Evolutionary conservation across 306 rosid species (phyloP), one percentile per base, ranked within the genome.

Genomic region (Medicago ruthenica): DNA sequence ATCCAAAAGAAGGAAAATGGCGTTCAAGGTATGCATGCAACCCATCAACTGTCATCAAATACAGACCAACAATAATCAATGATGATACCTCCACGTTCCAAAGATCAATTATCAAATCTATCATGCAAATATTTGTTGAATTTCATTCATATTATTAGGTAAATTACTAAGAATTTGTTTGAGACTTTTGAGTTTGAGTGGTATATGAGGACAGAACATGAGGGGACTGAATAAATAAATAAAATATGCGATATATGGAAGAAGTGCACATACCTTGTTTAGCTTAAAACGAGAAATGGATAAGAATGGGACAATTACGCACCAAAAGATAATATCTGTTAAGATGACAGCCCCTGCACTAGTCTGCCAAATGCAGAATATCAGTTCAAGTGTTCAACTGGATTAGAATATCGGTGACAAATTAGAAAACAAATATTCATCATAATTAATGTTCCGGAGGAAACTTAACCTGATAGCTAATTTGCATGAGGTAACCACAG

Each of bases 261-360:
- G 40, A 59, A 24, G 0, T 24, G 37, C 5, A 57, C 89, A 73
- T 64, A 91, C 98, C 96, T 66, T 2, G 87, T 86, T 87, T 42
- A 93, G 87, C 22, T 77, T 78, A 24, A 89, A 82, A 77, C 77
- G 89, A 70, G 95, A n/a, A 57, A 75, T 78, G 4, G 86, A 83
- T 66, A 91, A 31, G 79, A 93, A 89, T 24, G 98, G 98, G 24
- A 88, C 84, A 51, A 93, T 92, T 41, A 93, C 80, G 59, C 96
- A 76, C 98, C 98, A 93, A 73, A 91, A 93, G 37, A 93, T 91
- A 16, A 89, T 17, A 67, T 93, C 98, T 9, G 98, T 93, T 53
- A 93, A 60, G 61, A 88, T 75, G 47, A 90, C 88, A 62, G 98
- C 97, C 22, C 98, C 98, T 70, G 93, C 96, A 24, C 92, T 85